Percentiles rank a stretch among this genome's conserved stretches.
These are phyloP conservation scores for Quercus wislizeni DNA, from an alignment of 306 rosid species.

Conservation along the genomic window DNA sequence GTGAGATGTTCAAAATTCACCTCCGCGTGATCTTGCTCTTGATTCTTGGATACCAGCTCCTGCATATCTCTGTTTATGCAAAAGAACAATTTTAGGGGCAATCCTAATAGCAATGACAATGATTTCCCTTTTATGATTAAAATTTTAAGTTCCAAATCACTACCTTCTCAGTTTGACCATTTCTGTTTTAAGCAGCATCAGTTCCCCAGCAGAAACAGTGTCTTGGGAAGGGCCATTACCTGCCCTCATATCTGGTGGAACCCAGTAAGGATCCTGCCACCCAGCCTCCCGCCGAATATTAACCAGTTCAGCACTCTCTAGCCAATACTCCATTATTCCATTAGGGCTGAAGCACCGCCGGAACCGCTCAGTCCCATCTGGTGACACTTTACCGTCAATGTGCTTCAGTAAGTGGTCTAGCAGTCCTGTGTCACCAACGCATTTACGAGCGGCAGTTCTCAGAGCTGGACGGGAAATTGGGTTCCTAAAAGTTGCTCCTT, in stretches of 20 bases:
- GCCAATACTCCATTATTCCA: constrained; percentile 92
- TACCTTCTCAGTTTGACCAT: constrained; percentile 73
- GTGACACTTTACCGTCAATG: constrained; percentile 67
- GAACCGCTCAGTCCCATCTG: constrained; percentile 71
- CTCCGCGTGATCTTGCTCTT: constrained; percentile 43
- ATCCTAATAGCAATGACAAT: constrained; percentile 13
- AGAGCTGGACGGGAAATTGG: constrained; percentile 65
- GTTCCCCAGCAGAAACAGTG: constrained; percentile 53
- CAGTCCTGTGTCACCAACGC: constrained; percentile 89
- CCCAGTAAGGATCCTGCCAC: constrained; percentile 75
- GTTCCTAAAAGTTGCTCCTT: constrained; percentile 65
- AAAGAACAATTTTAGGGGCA: constrained; percentile 22
- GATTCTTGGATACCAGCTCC: constrained; percentile 48
- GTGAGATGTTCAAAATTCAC: constrained; percentile 36
- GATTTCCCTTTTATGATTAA: neutral
- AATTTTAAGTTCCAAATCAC: constrained; percentile 19
- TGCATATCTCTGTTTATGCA: constrained; percentile 64
- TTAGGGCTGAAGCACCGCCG: constrained; percentile 72
- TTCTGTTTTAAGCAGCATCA: constrained; percentile 61
- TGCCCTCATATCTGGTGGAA: constrained; percentile 47
- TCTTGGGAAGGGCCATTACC: constrained; percentile 20
- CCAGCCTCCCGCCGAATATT: constrained; percentile 62
- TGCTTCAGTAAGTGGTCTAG: constrained; percentile 87
- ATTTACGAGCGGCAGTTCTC: constrained; percentile 62
- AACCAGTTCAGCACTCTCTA: constrained; percentile 73